These are phyloP conservation scores for Ambrosia artemisiifolia DNA, from an alignment of 129 eudicot species.

Conservation along the genomic window DNA sequence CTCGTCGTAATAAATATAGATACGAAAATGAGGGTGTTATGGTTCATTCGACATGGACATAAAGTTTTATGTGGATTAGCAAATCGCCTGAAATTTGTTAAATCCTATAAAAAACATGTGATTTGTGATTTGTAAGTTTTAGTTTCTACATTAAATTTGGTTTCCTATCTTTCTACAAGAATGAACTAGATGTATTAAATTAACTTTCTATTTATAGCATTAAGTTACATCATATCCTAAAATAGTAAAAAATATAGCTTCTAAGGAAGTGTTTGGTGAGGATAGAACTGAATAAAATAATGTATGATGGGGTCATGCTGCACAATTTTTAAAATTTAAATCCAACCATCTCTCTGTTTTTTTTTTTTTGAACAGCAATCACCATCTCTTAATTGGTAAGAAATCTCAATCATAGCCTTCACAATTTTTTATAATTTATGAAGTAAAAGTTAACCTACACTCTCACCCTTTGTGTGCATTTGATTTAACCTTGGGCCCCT, in stretches of 20 bases:
- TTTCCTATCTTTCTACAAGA: background rate
- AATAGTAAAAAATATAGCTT: constrained; percentile 21
- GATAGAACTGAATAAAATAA: background rate
- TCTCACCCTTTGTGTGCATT: constrained; percentile 12
- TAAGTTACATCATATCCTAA: constrained; percentile 20
- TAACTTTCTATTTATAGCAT: constrained; percentile 14
- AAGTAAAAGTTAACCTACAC: constrained; percentile 17
- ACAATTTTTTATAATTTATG: constrained; percentile 9
- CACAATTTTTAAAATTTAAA: constrained; percentile 20
- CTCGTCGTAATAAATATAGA: background rate
- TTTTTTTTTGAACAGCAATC: no score
- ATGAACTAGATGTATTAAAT: background rate
- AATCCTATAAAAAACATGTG: background rate
- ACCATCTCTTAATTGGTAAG: constrained; percentile 38
- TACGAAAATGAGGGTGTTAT: background rate
- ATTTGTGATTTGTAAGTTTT: background rate
- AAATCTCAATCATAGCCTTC: constrained; percentile 27
- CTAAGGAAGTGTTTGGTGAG: constrained; percentile 29
- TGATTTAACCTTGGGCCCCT: constrained; percentile 14
- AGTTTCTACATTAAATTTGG: background rate
- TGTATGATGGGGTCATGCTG: constrained; percentile 22
- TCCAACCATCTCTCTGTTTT: no score
- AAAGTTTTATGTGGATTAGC: background rate
- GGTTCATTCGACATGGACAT: background rate
- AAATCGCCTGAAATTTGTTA: background rate